These are phyloP conservation scores for Vitis riparia DNA, from an alignment of 164 flowering plant species.

Conservation along the genomic window DNA sequence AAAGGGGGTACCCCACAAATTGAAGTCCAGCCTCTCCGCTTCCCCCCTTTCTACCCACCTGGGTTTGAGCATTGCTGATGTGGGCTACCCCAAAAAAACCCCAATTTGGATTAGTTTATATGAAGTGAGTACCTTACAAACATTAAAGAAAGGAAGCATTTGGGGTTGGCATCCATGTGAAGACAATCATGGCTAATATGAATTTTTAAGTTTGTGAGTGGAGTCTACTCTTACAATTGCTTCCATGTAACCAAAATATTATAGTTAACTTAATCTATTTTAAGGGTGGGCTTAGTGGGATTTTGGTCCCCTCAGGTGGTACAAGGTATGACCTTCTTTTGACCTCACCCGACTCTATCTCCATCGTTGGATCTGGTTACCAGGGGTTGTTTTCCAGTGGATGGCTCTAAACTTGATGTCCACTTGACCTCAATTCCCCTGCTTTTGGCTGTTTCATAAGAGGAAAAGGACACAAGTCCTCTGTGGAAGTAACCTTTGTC, in stretches of 20 bases:
- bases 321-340: slow-evolving; percentile 16
- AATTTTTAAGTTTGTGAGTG: slow-evolving; percentile 27
- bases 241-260: slow-evolving; percentile 15
- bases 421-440: slow-evolving; percentile 8
- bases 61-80: slow-evolving; percentile 12
- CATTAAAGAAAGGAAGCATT: slow-evolving; percentile 19
- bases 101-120: slow-evolving; percentile 13
- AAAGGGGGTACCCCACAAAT: slow-evolving; percentile 12
- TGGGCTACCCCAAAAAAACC: slow-evolving; percentile 15
- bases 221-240: slow-evolving; percentile 19
- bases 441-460: not conserved
- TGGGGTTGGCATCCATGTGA: slow-evolving; percentile 59
- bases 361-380: slow-evolving; percentile 18
- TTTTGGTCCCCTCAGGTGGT: slow-evolving; percentile 36
- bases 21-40: slow-evolving; percentile 16
- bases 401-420: slow-evolving; percentile 9
- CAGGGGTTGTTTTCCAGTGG: not conserved
- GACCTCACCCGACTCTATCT: slow-evolving; percentile 10
- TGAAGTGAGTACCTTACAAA: slow-evolving; percentile 18
- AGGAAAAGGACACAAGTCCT: slow-evolving; percentile 5
- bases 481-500: not conserved
- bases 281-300: slow-evolving; percentile 31
- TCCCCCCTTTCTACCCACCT: slow-evolving; percentile 16
- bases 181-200: slow-evolving; percentile 41
- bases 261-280: not conserved